Conservation (phyloP, 371 early-diverging fungal genomes). For the Apophysomyces elegans region DNA sequence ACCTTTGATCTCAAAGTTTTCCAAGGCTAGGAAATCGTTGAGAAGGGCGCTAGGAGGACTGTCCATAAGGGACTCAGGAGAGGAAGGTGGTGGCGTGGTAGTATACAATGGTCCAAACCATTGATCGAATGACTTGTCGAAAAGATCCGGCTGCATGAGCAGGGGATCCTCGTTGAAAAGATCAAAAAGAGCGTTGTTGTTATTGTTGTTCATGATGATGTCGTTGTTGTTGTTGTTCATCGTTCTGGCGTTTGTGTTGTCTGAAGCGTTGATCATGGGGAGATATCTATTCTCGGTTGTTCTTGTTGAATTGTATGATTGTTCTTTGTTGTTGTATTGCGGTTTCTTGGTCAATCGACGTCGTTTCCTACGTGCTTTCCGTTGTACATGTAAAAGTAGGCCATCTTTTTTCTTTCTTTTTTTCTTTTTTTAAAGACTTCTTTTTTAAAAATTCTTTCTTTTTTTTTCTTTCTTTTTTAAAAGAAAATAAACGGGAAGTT, state of each 20-base stretch:
- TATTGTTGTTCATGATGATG: constrained; percentile 14
- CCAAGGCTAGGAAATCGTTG: constrained; percentile 18
- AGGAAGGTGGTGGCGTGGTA: constrained; percentile 19
- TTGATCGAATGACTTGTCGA: constrained; percentile 9
- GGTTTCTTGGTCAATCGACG: constrained; percentile 36
- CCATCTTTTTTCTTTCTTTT: constrained; percentile 24
- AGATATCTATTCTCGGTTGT: constrained; percentile 10
- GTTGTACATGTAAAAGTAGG: constrained; percentile 40
- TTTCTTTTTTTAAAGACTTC: constrained; percentile 3
- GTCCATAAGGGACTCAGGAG: constrained; percentile 19
- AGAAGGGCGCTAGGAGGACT: constrained; percentile 23
- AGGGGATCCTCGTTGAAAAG: constrained; percentile 10
- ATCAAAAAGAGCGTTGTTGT: constrained; percentile 9
- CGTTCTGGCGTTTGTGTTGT: constrained; percentile 7
- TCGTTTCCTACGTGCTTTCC: constrained; percentile 43
- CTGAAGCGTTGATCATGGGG: neutral
- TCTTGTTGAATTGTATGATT: constrained; percentile 12
- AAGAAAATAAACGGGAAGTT: constrained; percentile 20
- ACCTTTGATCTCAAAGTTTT: constrained; percentile 12
- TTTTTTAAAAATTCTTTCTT: constrained; percentile 7
- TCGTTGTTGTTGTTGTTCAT: constrained; percentile 13
- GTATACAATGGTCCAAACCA: constrained; percentile 13
- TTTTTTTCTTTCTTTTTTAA: constrained; percentile 16
- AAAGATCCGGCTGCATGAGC: constrained; percentile 15
- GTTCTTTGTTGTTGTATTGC: constrained; percentile 14